Evolutionary conservation across 345 rosid species (phyloP).

Genomic region (Salix udensis): DNA sequence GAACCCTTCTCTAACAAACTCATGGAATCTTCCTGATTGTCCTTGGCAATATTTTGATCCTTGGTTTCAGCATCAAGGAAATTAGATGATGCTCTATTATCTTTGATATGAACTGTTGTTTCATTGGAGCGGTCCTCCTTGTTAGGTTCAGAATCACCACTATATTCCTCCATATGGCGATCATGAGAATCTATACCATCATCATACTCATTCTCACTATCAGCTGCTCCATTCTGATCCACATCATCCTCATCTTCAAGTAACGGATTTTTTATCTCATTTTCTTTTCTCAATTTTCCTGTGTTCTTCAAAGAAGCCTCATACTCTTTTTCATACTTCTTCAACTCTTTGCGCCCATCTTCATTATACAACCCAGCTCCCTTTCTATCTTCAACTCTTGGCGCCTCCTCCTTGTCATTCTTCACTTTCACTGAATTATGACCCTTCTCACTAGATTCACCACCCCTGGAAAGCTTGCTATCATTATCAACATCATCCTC

Average conservation of each 20-base stretch:
- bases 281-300: slow-evolving; percentile 23
- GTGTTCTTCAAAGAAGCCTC: slow-evolving; percentile 61
- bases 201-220: slow-evolving; percentile 42
- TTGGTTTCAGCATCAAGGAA: slow-evolving; percentile 24
- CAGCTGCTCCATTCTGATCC: slow-evolving; percentile 26
- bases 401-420: slow-evolving; percentile 25
- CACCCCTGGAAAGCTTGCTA: slow-evolving; percentile 10
- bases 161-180: slow-evolving; percentile 39
- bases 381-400: neutral
- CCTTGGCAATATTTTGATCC: slow-evolving; percentile 37
- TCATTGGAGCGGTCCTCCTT: slow-evolving; percentile 23
- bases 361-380: slow-evolving; percentile 80
- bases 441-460: slow-evolving; percentile 28
- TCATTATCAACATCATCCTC: slow-evolving; percentile 53
- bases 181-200: slow-evolving; percentile 57
- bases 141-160: slow-evolving; percentile 39
- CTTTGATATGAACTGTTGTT: neutral
- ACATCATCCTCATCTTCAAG: slow-evolving; percentile 25
- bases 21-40: slow-evolving; percentile 29
- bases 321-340: slow-evolving; percentile 73
- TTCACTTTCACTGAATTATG: slow-evolving; percentile 19
- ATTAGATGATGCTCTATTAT: slow-evolving; percentile 13
- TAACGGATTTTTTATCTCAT: slow-evolving; percentile 16
- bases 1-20: slow-evolving; percentile 34
- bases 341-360: slow-evolving; percentile 77